Evolutionary conservation across 441 rosid species (phyloP), one percentile per base, ranked within the genome.

Genomic region (Aleurites moluccanus): DNA sequence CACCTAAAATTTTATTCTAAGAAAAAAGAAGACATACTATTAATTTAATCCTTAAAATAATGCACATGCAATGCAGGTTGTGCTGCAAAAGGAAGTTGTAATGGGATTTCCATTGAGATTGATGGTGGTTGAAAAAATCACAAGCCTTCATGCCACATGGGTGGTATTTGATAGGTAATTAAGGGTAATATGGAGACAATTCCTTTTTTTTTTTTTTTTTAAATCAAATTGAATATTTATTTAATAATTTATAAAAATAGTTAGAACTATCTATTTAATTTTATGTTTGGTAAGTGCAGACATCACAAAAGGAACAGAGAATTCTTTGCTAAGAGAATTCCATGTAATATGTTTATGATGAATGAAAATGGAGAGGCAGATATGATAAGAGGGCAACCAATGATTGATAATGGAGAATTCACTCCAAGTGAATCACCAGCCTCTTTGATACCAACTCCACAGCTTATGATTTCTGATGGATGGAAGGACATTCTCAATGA

Each of bases 31-130:
- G 47, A 30, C 33, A 30, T 33, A 35, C 1, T 35, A 4, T 6
- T 35, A 5, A 35, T 35, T 35, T 35, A 35, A 35, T 4, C 7
- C 15, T 13, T 45, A 45, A 10, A 50, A 4, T 3, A 14, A 11
- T 50, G 6, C 21, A 15, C 3, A 15, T 1, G 8, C 4, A 3
- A 11, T 61, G 76, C 78, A 84, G 88, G 86, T 80, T 53, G 84
- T 80, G 49, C 73, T 78, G 5, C 83, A 83, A 3, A 85, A 88
- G 78, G 79, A 85, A 69, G 79, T 88, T n/a, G 85, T 75, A 6
- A 88, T 88, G 89, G 90, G 91, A 9, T 84, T 82, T 74, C 92
- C 90, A 0, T 45, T 68, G 18, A 79, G 71, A 65, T 61, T 67
- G 21, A 59, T 78, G 14, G 76, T 84, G 45, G 80, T 68, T 1